Evolutionary conservation across 257 asterid genomes (phyloP).

Genomic region (Gentiana dahurica): DNA sequence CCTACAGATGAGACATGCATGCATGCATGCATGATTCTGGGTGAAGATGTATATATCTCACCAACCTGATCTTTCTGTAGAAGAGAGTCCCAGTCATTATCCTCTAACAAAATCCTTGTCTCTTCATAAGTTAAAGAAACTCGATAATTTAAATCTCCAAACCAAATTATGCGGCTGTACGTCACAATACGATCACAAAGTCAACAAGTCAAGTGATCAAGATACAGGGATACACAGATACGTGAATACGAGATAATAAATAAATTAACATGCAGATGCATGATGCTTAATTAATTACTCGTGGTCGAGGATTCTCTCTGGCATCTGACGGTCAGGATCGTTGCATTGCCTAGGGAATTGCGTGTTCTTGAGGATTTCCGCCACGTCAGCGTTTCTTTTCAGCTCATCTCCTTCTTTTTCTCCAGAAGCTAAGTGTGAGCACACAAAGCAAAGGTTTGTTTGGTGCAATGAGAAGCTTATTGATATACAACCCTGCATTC

Average conservation of each 20-base stretch:
- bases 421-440: conserved; percentile 94
- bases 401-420: conserved; percentile 92
- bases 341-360: conserved; percentile 54
- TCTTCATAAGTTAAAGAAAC: conserved; percentile 77
- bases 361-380: conserved; percentile 61
- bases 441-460: conserved; percentile 83
- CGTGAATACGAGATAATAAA: no score
- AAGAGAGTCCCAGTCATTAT: conserved; percentile 78
- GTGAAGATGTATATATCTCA: not conserved
- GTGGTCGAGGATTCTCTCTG: conserved; percentile 56
- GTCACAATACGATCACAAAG: not conserved
- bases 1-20: not conserved
- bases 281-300: conserved; percentile 37
- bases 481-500: conserved; percentile 76
- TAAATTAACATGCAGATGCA: no score
- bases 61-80: conserved; percentile 83
- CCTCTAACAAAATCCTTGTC: conserved; percentile 55
- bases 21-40: not conserved
- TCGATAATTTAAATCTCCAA: conserved; percentile 90
- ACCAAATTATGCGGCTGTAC: conserved; percentile 80
- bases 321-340: conserved; percentile 28
- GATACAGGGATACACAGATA: no score
- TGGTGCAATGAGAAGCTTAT: conserved; percentile 79
- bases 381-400: conserved; percentile 64
- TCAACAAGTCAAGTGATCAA: not conserved